Conservation (phyloP, 2,329 filamentous ascomycete genomes). For the Scolecobasidium constrictum region DNA sequence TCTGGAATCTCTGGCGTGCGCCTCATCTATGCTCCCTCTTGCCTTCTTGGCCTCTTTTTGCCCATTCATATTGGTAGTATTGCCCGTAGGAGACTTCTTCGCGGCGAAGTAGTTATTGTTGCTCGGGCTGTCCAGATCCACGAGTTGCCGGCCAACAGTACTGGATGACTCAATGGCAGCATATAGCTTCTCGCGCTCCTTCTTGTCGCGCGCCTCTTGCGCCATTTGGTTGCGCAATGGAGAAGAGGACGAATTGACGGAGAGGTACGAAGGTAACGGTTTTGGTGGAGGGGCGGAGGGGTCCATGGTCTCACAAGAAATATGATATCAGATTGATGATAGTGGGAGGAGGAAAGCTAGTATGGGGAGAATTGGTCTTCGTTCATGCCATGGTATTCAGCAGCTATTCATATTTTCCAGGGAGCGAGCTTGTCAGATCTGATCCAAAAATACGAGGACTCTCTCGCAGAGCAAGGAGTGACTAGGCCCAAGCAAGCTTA, state of each 20-base stretch:
- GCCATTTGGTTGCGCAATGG: slow-evolving; percentile 36
- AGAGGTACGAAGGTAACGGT: slow-evolving; percentile 43
- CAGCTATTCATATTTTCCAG: no score
- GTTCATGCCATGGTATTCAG: no score
- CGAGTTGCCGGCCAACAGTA: slow-evolving; percentile 32
- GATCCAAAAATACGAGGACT: no score
- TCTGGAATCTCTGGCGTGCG: slow-evolving; percentile 41
- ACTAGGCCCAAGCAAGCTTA: no score
- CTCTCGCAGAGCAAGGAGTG: no score
- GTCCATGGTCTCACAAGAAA: neutral
- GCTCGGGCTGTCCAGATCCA: slow-evolving; percentile 29
- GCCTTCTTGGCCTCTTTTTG: neutral
- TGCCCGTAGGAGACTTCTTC: slow-evolving; percentile 11
- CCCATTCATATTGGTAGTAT: slow-evolving; percentile 9
- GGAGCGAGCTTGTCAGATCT: no score
- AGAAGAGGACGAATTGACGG: slow-evolving; percentile 39
- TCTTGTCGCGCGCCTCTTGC: slow-evolving; percentile 34
- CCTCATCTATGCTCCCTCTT: slow-evolving; percentile 22
- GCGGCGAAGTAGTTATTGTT: slow-evolving; percentile 8
- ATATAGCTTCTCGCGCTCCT: slow-evolving; percentile 46
- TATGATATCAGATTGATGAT: no score
- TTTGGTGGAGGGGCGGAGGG: slow-evolving; percentile 27
- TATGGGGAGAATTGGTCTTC: no score
- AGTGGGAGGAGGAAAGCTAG: no score
- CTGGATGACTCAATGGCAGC: slow-evolving; percentile 50